Evolutionary conservation across 371 early-diverging fungal genomes (phyloP), one percentile per base, ranked within the genome.

Genomic region (Haplosporangium sp.): DNA sequence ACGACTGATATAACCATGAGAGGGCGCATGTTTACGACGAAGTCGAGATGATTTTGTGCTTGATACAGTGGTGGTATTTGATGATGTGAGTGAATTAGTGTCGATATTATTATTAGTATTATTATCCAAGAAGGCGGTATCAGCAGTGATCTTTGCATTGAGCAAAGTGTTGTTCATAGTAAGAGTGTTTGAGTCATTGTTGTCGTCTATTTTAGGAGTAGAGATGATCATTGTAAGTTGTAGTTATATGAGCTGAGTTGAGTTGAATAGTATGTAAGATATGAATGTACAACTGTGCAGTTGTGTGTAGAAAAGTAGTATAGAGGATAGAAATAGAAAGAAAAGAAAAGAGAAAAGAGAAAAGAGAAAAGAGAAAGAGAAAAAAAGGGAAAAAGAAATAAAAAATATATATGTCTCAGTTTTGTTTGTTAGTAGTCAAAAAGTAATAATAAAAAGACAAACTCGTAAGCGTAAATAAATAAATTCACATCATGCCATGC

Each of bases 1-100:
- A 40, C 87, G 88, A 50, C 84, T 78, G 17, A 88, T 86, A 75
- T 86, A 90, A 0, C 81, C 81, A 38, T 67, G 64, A 4, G 19
- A 47, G 10, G 65, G 35, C 50, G 53, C 55, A 20, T 63, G 53
- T 35, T 52, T 53, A 13, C 45, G 55, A 19, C 44, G 48, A 52
- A 53, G 60, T 35, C 67, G 59, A 40, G 27, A 34, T 4, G 61
- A 38, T 17, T 74, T 59, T 34, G 61, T 56, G 40, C 40, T 65
- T 57, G 63, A 17, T 15, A 8, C 34, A 17, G 70, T 4, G 6
- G 63, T 59, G 15, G 47, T 63, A 45, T 50, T 66, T 0, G 68
- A 55, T 45, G 48, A 69, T 52, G 57, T 39, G 45, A 52, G 27
- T 57, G 48, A 61, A 40, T 27, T 17, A 37, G 61, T 40, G 42